Evolutionary conservation across 306 rosid genomes (phyloP).

Genomic region (Dalbergia cochinchinensis): DNA sequence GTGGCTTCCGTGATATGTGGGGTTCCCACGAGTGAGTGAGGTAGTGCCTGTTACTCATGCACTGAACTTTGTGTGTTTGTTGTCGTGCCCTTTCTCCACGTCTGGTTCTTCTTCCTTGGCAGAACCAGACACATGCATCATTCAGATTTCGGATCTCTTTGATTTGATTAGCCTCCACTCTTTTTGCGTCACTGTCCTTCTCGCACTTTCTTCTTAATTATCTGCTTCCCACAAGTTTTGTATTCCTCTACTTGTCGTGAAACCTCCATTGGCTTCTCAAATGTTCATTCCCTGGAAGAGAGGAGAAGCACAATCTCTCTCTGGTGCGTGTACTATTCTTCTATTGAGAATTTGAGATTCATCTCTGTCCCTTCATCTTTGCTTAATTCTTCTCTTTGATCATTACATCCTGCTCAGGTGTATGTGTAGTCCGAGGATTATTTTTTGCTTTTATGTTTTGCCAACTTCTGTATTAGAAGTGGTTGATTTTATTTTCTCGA

Average conservation of each 20-base stretch:
- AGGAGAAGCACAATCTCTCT: background rate
- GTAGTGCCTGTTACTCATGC: conserved; percentile 30
- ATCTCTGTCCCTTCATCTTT: conserved; percentile 31
- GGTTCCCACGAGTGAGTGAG: background rate
- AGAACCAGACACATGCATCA: conserved; percentile 31
- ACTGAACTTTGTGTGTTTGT: conserved; percentile 45
- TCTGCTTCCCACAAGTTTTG: conserved; percentile 38
- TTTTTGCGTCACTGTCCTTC: conserved; percentile 4
- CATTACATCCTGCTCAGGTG: conserved; percentile 1
- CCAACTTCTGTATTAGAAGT: background rate
- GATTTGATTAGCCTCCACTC: background rate
- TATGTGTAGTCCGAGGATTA: background rate
- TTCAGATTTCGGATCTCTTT: conserved; percentile 48
- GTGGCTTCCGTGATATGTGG: conserved; percentile 53
- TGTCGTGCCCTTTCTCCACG: conserved; percentile 43
- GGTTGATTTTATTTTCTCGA: background rate
- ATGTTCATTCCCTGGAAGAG: background rate
- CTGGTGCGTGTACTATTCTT: conserved; percentile 39
- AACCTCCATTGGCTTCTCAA: conserved; percentile 17
- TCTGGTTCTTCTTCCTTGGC: conserved; percentile 48
- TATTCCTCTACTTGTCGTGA: conserved; percentile 40
- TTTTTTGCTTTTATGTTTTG: background rate
- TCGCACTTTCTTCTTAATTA: conserved; percentile 20
- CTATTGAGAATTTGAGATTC: conserved; percentile 3
- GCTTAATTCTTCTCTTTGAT: conserved; percentile 7